phyloP scores from a whole-genome alignment of 495 filamentous ascomycete genomes.

The Penicillium parvum region DNA sequence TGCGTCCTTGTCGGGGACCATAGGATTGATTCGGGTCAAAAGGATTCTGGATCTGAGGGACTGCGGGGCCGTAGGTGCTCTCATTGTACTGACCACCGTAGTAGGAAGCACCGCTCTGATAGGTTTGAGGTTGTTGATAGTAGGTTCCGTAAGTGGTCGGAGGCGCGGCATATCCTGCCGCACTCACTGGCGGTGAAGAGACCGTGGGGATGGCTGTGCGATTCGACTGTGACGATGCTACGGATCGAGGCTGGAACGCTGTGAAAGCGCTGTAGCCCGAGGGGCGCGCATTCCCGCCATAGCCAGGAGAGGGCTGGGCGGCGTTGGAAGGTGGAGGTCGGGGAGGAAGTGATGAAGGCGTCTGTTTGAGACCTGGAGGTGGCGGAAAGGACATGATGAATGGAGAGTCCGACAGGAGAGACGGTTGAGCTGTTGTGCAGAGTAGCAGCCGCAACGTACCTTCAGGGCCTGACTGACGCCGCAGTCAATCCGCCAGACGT shows the following conservation, averaged over 20 bases:
- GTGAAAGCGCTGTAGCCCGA: constrained; percentile 43
- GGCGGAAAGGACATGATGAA: constrained; percentile 96
- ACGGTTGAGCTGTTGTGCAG: constrained; percentile 30
- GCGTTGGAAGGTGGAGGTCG: constrained; percentile 61
- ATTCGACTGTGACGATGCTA: constrained; percentile 48
- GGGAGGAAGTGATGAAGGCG: constrained; percentile 71
- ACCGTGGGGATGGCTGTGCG: constrained; percentile 41
- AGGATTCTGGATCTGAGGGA: constrained; percentile 80
- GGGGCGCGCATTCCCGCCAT: constrained; percentile 31
- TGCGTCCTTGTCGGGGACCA: constrained; percentile 31
- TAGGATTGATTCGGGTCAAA: constrained; percentile 58
- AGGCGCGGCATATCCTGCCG: constrained; percentile 37
- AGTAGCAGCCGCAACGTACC: constrained; percentile 54
- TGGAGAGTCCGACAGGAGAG: constrained; percentile 47
- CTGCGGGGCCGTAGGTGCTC: constrained; percentile 47
- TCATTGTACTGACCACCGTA: constrained; percentile 52
- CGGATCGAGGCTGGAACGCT: constrained; percentile 60
- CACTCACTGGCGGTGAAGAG: constrained; percentile 38
- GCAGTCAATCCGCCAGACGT: constrained; percentile 38
- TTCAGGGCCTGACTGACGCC: constrained; percentile 46
- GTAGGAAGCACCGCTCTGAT: constrained; percentile 45
- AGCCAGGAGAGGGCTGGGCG: constrained; percentile 41
- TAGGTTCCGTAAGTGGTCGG: constrained; percentile 31
- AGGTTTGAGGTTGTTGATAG: constrained; percentile 36
- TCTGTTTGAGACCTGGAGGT: constrained; percentile 78